Evolutionary conservation across 441 rosid species (phyloP), one percentile per base, ranked within the genome.

Genomic region (Capsella rubella): DNA sequence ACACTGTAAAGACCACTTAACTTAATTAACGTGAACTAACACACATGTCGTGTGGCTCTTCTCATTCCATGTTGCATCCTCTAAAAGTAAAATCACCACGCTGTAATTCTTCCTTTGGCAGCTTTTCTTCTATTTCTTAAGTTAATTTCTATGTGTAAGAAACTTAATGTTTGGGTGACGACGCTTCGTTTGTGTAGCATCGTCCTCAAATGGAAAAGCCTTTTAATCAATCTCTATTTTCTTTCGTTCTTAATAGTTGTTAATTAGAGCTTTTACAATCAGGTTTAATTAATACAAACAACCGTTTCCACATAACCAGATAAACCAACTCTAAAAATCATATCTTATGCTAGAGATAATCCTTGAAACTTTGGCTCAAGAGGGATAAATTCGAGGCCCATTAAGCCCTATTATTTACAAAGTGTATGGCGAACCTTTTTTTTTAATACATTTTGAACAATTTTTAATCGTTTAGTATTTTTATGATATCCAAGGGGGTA

Each of bases 61-160:
- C 72, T 65, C 58, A 14, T 57, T 73, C 66, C 53, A 73, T 64
- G 64, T 64, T 73, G 57, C 58, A 46, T 64, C 57, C 71, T 73
- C 64, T 64, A 43, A 62, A 16, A 62, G 57, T 64, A 43, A 62
- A 16, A 62, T 52, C 65, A 73, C 64, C 10, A 47, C 59, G 57
- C 40, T 27, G 21, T 45, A n/a, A n/a, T 31, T 54, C 7, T 32
- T 64, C 46, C n/a, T 32, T 40, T 14, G 5, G 61, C 68, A 51
- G 34, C 54, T 53, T 72, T 21, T 63, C 55, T 55, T 64, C 21
- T 55, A 49, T 64, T 73, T 64, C 65, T 50, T 29, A 35, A 65
- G 27, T 14, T 12, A 8, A 9, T 10, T 0, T 39, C 4, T 37
- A 37, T 37, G 40, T 37, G 40, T 39, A 39, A 39, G 42, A 39